phyloP scores from a whole-genome alignment of 768 basidiomycete genomes.

The Leccinellum rugosiceps region DNA sequence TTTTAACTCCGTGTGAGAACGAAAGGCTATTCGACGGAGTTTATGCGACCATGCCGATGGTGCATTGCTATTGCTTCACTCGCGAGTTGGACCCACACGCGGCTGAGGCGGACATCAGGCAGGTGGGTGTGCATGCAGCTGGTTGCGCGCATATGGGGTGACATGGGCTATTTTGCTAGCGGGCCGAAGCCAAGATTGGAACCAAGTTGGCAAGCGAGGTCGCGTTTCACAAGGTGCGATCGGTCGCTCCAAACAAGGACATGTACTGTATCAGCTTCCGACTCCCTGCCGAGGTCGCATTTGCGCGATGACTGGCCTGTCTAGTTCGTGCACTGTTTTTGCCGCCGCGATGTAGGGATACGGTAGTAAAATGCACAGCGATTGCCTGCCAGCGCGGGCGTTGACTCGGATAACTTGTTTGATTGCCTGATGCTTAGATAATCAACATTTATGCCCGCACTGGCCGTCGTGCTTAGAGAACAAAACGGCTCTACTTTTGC shows the following conservation, averaged over 20 bases:
- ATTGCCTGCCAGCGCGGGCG: no score
- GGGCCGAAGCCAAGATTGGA: slow-evolving; percentile 68
- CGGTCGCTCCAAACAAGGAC: slow-evolving; percentile 93
- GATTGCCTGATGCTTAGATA: slow-evolving; percentile 29
- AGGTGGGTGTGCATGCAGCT: slow-evolving; percentile 49
- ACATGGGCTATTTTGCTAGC: slow-evolving; percentile 41
- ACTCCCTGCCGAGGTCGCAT: slow-evolving; percentile 49
- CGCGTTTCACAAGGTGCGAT: slow-evolving; percentile 74
- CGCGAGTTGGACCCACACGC: slow-evolving; percentile 66
- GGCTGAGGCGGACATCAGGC: slow-evolving; percentile 74
- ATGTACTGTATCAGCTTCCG: slow-evolving; percentile 97
- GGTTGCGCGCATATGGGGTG: slow-evolving; percentile 2
- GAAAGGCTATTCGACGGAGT: slow-evolving; percentile 45
- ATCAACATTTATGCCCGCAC: slow-evolving; percentile 34
- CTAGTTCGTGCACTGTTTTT: not conserved
- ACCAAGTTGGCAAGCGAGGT: slow-evolving; percentile 47
- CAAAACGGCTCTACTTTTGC: slow-evolving; percentile 4
- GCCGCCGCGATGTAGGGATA: no score
- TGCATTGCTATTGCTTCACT: slow-evolving; percentile 97
- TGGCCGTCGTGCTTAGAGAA: not conserved
- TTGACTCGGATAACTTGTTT: no score
- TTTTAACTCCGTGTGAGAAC: slow-evolving; percentile 43
- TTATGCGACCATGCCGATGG: slow-evolving; percentile 66
- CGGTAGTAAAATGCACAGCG: not conserved
- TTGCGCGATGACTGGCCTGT: slow-evolving; percentile 15